Evolutionary conservation across 371 early-diverging fungal species (phyloP).

Genomic region (Funneliformis caledonium): DNA sequence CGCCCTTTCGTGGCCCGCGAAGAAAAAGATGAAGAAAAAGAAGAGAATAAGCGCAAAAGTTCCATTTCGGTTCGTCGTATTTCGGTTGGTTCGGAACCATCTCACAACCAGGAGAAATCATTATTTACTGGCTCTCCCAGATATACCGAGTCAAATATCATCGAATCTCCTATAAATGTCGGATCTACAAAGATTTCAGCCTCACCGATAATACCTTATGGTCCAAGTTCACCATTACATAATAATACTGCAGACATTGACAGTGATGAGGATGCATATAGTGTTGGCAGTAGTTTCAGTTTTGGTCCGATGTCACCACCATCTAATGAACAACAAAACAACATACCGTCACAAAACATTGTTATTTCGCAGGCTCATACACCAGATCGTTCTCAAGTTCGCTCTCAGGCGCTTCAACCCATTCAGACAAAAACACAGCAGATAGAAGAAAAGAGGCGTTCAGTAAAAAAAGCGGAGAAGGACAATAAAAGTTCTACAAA

Average conservation of each 20-base stretch:
- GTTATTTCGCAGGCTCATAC: too few relatives aligned
- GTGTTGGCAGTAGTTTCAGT: conserved; percentile 3
- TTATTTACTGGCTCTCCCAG: not conserved
- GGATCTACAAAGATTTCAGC: not conserved
- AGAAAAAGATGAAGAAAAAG: not conserved
- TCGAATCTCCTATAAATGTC: not conserved
- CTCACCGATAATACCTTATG: not conserved
- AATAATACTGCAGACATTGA: not conserved
- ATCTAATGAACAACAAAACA: not conserved
- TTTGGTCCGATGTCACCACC: not conserved
- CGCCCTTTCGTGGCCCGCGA: not conserved
- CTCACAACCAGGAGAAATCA: not conserved
- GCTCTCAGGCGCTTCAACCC: not conserved
- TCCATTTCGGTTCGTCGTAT: not conserved
- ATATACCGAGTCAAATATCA: not conserved
- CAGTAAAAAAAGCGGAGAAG: not conserved
- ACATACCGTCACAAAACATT: not conserved
- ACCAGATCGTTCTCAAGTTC: not conserved
- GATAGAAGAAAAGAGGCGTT: not conserved
- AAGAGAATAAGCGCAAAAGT: not conserved
- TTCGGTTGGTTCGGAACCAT: not conserved
- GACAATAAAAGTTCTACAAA: not conserved
- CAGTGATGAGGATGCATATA: conserved; percentile 5
- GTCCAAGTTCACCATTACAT: not conserved
- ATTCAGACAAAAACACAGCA: not conserved